Evolutionary conservation across 2,329 filamentous ascomycete genomes (phyloP).

Genomic region (Beauveria pseudobassiana): DNA sequence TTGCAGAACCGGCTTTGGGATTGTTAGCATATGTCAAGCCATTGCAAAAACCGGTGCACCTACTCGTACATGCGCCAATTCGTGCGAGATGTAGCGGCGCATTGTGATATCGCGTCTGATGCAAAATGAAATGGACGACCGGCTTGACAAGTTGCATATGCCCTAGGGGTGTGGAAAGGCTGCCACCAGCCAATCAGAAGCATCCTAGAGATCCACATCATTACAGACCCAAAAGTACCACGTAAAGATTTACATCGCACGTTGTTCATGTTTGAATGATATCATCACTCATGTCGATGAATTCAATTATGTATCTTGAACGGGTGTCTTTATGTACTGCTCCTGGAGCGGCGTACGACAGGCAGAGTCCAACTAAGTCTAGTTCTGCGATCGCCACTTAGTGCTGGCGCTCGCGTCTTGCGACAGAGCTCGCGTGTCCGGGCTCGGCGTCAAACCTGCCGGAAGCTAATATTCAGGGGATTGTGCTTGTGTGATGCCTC

Average conservation of each 20-base stretch:
- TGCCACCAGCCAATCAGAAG: not conserved
- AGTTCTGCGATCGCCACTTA: not conserved
- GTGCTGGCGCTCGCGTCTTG: not conserved
- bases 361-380: not conserved
- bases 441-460: not conserved
- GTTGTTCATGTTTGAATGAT: not conserved
- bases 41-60: not conserved
- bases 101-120: conserved; percentile 1
- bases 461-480: not conserved
- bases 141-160: not conserved
- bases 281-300: not conserved
- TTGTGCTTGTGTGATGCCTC: not conserved
- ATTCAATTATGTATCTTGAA: not conserved
- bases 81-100: not conserved
- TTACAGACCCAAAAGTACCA: too few relatives aligned
- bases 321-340: not conserved
- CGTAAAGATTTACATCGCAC: too few relatives aligned
- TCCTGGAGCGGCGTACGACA: not conserved
- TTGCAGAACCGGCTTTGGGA: not conserved
- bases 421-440: not conserved
- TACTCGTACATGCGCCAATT: not conserved
- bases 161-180: conserved; percentile 1
- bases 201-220: not conserved
- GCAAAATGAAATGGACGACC: not conserved
- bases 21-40: not conserved